Conservation (phyloP, 1,284 basidiomycete genomes). For the Boletus semigastroideus region DNA sequence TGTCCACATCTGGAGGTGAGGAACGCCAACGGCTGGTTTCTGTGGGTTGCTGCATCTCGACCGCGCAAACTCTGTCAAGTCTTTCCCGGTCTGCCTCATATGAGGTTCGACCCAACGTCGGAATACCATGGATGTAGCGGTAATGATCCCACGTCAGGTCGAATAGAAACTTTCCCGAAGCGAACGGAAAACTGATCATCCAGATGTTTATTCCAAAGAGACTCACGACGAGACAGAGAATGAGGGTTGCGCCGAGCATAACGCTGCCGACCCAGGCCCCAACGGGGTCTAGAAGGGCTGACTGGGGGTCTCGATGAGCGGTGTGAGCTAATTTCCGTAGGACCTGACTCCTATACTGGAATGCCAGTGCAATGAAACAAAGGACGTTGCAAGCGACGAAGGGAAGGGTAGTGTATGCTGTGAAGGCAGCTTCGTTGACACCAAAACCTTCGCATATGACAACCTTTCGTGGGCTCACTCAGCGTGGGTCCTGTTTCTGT, state of each 20-base stretch:
- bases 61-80: not conserved
- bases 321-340: slow-evolving; percentile 42
- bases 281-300: slow-evolving; percentile 51
- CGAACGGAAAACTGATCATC: not conserved
- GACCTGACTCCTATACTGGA: slow-evolving; percentile 54
- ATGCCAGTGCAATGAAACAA: slow-evolving; percentile 52
- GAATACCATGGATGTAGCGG: not conserved
- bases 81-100: no score
- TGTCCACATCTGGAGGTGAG: no score
- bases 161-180: not conserved
- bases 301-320: slow-evolving; percentile 42
- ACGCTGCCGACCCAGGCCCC: slow-evolving; percentile 52
- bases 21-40: no score
- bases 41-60: not conserved
- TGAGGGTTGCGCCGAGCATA: slow-evolving; percentile 47
- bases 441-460: slow-evolving; percentile 65
- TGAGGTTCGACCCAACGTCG: not conserved
- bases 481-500: not conserved
- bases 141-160: not conserved
- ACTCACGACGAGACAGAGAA: slow-evolving; percentile 52
- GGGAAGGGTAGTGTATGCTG: slow-evolving; percentile 69
- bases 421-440: slow-evolving; percentile 63
- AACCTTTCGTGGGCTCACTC: slow-evolving; percentile 24
- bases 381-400: slow-evolving; percentile 64
- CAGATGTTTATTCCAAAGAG: slow-evolving; percentile 65